Evolutionary conservation across 116 monocot genomes (phyloP).

Genomic region (Dioscorea cayenensis): DNA sequence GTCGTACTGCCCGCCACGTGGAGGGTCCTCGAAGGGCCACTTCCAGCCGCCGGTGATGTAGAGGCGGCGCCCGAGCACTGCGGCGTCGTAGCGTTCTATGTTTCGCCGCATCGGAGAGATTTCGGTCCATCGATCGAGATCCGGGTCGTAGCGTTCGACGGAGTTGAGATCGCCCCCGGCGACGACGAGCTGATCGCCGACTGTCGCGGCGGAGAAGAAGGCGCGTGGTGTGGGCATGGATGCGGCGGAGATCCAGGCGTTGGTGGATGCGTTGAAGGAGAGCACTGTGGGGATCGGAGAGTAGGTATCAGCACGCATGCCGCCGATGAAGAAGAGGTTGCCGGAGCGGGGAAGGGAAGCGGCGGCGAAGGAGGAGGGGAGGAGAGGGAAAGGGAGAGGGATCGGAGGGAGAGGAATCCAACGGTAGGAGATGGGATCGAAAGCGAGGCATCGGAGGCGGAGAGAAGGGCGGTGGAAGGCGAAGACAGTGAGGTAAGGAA

Average conservation of each 20-base stretch:
- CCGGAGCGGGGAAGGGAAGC: constrained; percentile 24
- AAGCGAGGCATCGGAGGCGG: constrained; percentile 53
- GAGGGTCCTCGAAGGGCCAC: constrained; percentile 64
- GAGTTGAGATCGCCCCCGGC: constrained; percentile 28
- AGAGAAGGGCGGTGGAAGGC: constrained; percentile 38
- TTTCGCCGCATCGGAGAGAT: constrained; percentile 22
- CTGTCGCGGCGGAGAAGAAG: constrained; percentile 40
- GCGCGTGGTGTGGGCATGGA: constrained; percentile 36
- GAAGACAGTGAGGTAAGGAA: constrained; percentile 59
- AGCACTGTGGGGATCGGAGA: constrained; percentile 11
- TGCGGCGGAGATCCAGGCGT: constrained; percentile 49
- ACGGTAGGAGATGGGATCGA: constrained; percentile 40
- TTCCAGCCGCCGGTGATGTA: constrained; percentile 81
- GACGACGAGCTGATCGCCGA: constrained; percentile 37
- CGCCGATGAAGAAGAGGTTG: constrained; percentile 52
- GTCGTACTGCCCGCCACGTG: constrained; percentile 54
- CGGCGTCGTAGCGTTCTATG: constrained; percentile 65
- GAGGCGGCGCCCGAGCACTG: constrained; percentile 39
- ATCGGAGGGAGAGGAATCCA: constrained; percentile 53
- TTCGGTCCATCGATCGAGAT: constrained; percentile 28
- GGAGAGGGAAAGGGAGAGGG: constrained; percentile 11
- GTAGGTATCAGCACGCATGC: constrained; percentile 18
- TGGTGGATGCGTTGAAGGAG: constrained; percentile 45
- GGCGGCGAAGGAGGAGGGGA: not conserved
- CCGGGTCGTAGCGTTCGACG: constrained; percentile 55